Conservation (phyloP, 306 rosid genomes). For the Quercus gilva region DNA sequence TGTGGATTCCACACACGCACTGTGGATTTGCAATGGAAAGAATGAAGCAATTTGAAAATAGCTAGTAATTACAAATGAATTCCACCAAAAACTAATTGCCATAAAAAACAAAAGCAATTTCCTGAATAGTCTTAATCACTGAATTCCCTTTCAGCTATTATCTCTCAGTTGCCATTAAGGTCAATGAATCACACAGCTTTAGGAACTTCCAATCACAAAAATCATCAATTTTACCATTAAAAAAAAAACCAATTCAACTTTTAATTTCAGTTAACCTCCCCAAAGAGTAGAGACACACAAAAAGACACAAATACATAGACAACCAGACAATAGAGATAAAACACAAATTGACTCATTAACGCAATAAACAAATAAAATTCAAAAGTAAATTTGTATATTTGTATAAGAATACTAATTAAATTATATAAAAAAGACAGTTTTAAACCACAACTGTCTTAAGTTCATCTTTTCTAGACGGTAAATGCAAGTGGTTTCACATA, state of each 20-base stretch:
- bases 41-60: neutral
- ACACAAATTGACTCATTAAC: neutral
- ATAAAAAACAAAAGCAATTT: neutral
- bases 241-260: conserved; percentile 16
- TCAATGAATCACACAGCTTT: neutral
- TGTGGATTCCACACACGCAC: too few relatives aligned
- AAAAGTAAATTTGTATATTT: too few relatives aligned
- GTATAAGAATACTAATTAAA: too few relatives aligned
- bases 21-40: neutral
- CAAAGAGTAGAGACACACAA: neutral
- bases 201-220: conserved; percentile 5
- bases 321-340: neutral
- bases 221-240: conserved; percentile 2
- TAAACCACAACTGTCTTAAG: too few relatives aligned
- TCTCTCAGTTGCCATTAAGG: neutral
- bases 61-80: neutral
- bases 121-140: neutral
- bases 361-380: neutral
- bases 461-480: too few relatives aligned
- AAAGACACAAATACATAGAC: neutral
- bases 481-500: too few relatives aligned
- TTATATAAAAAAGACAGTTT: too few relatives aligned
- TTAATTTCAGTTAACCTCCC: neutral
- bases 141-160: neutral
- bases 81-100: neutral